Evolutionary conservation across 1,284 basidiomycete species (phyloP).

Genomic region (Cryptococcus neoformans): DNA sequence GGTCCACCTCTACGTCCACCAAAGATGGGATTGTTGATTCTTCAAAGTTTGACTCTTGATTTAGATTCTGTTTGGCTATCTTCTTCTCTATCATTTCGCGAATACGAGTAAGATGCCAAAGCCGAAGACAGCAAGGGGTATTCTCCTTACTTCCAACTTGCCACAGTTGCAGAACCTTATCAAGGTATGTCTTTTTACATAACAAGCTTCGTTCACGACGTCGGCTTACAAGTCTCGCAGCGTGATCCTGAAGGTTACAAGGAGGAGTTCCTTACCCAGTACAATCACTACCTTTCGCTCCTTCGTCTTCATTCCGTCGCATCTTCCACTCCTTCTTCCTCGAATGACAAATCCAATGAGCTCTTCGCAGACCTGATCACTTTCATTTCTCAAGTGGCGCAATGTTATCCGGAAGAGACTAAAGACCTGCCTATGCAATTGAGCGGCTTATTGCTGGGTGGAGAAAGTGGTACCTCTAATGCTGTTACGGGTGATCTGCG

Average conservation of each 20-base stretch:
- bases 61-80: too few species aligned
- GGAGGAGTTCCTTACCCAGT: conserved; percentile 98
- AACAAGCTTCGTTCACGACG: background rate
- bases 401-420: conserved; percentile 85
- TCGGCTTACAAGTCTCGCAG: conserved; percentile 35
- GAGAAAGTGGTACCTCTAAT: conserved; percentile 26
- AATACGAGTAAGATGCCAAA: conserved; percentile 30
- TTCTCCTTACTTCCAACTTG: conserved; percentile 56
- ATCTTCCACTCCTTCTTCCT: conserved; percentile 17
- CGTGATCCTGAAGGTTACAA: conserved; percentile 86
- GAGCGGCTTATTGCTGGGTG: conserved; percentile 63
- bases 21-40: too few species aligned
- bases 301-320: conserved; percentile 61
- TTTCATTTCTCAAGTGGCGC: conserved; percentile 70
- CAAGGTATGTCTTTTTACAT: conserved; percentile 53
- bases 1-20: background rate
- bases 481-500: conserved; percentile 57
- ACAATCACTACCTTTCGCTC: conserved; percentile 91
- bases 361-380: conserved; percentile 81
- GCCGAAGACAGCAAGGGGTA: conserved; percentile 41
- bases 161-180: conserved; percentile 88
- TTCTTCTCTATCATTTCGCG: too few species aligned
- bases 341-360: conserved; percentile 62
- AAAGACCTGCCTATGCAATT: conserved; percentile 76
- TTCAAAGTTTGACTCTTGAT: too few species aligned